Percentiles rank a stretch among this genome's conserved stretches.
Evolutionary conservation across 371 early-diverging fungal species (phyloP).

Genomic region (Syncephalis plumigaleata): DNA sequence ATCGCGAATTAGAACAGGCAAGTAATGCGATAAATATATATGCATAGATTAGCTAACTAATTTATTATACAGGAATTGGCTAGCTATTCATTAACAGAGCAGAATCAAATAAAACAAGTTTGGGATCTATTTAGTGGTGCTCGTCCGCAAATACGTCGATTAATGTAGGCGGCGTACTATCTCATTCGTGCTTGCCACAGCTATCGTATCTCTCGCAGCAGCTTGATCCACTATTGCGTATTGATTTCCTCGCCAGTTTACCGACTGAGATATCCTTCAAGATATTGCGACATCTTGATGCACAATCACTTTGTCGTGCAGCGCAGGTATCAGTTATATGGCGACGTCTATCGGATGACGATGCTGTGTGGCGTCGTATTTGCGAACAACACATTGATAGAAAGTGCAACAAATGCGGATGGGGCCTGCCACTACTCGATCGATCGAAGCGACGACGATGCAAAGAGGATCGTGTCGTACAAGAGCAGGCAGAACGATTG

Average conservation of each 20-base stretch:
- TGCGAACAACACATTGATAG: constrained; percentile 94
- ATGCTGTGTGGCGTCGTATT: constrained; percentile 85
- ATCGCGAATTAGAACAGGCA: no score
- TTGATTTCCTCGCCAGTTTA: constrained; percentile 61
- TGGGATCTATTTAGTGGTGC: constrained; percentile 30
- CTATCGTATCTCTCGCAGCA: constrained; percentile 6
- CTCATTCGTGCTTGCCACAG: constrained; percentile 33
- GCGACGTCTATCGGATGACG: constrained; percentile 72
- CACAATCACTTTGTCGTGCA: constrained; percentile 75
- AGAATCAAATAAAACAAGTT: constrained; percentile 19
- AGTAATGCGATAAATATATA: no score
- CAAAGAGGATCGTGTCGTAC: neutral
- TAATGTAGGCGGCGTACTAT: constrained; percentile 34
- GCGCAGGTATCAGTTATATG: constrained; percentile 72
- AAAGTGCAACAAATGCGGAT: constrained; percentile 88
- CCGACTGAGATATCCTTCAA: constrained; percentile 64
- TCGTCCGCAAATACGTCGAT: constrained; percentile 20
- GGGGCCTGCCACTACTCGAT: constrained; percentile 71
- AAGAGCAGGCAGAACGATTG: neutral
- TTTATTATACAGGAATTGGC: constrained; percentile 10
- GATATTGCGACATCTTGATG: constrained; percentile 78
- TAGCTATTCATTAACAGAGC: constrained; percentile 15
- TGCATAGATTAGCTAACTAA: no score
- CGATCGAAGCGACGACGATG: neutral
- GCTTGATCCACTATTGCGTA: constrained; percentile 16